These are phyloP conservation scores for Phragmites australis DNA, from an alignment of 176 grass and related monocot genomes.

Conservation along the genomic window DNA sequence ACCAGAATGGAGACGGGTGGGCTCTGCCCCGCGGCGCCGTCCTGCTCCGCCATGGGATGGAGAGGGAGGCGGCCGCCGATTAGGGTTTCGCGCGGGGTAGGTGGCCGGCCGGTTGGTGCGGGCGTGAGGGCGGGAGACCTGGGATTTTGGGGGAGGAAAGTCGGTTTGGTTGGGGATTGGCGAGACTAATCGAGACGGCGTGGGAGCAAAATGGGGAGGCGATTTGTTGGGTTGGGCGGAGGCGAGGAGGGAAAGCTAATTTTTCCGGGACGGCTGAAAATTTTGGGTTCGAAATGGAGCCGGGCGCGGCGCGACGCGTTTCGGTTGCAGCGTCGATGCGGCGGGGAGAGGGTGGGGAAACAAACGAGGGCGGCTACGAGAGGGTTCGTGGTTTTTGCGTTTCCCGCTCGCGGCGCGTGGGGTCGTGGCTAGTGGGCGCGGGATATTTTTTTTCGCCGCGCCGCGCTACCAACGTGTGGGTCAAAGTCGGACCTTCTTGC, in stretches of 20 bases:
- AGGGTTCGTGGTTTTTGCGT: neutral
- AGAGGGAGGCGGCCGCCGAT: constrained; percentile 9
- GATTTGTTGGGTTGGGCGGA: constrained; percentile 32
- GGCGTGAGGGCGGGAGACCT: neutral
- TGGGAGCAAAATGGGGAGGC: neutral
- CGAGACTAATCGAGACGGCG: constrained; percentile 22
- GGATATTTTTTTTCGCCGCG: constrained; percentile 14
- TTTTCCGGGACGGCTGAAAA: neutral
- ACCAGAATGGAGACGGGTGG: constrained; percentile 28
- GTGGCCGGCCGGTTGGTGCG: constrained; percentile 40
- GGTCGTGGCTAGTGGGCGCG: neutral
- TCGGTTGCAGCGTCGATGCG: neutral
- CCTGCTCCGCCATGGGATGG: constrained; percentile 42
- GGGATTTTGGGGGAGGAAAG: constrained; percentile 6
- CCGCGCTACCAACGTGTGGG: neutral
- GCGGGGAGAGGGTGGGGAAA: too few species aligned
- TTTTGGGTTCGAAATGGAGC: constrained; percentile 51
- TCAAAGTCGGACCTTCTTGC: neutral
- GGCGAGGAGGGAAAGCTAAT: neutral
- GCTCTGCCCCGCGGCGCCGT: neutral
- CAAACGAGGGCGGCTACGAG: too few species aligned
- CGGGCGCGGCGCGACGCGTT: constrained; percentile 16
- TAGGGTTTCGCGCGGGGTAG: constrained; percentile 47
- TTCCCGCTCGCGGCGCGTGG: constrained; percentile 32
- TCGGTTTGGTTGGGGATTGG: neutral